Evolutionary conservation across 2,329 filamentous ascomycete genomes (phyloP), one percentile per base, ranked within the genome.

Genomic region (Ascochyta lentis): DNA sequence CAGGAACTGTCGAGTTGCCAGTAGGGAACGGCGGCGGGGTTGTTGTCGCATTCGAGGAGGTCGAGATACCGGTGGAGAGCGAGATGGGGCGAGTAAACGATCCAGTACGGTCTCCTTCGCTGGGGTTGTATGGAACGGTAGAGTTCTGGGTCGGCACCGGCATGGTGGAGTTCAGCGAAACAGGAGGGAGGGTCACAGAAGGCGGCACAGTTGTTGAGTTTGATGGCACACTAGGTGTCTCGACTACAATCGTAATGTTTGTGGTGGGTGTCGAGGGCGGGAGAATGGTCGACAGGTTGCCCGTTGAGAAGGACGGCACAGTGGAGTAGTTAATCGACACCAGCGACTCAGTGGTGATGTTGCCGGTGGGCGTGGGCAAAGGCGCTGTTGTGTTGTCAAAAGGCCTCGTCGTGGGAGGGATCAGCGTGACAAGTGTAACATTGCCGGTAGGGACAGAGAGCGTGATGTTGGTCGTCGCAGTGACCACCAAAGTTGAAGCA

Each of bases 1-100:
- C 24, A 33, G 60, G 61, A 0, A 56, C n/a, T 0, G 67, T 63
- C n/a, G 61, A 60, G 40, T 59, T 64, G 3, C 60, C 59, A 16
- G 59, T 63, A 6, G 49, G 45, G 43, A 58, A 49, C 5, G 56
- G 47, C 5, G 53, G 53, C 3, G 38, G 31, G 9, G 44, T 43
- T 7, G 44, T 54, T 22, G 51, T 54, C 24, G 24, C 31, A 15
- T 42, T 47, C 7, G 27, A 47, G 9, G 24, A 42, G 27, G 27
- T 40, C 3, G 29, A 15, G 2, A 38, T 4, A 27, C 41, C 41
- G 3, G 41, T 43, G 8, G 41, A 43, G 15, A 43, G 16, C 16
- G 41, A 23, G 4, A n/a, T 15, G 27, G 41, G n/a, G 16, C 31
- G 33, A 37, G 7, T 29, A 19, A 16, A 35, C 7, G 15, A 8